Evolutionary conservation across 352 stramenopile species (phyloP).

Genomic region (Lagenidium giganteum): DNA sequence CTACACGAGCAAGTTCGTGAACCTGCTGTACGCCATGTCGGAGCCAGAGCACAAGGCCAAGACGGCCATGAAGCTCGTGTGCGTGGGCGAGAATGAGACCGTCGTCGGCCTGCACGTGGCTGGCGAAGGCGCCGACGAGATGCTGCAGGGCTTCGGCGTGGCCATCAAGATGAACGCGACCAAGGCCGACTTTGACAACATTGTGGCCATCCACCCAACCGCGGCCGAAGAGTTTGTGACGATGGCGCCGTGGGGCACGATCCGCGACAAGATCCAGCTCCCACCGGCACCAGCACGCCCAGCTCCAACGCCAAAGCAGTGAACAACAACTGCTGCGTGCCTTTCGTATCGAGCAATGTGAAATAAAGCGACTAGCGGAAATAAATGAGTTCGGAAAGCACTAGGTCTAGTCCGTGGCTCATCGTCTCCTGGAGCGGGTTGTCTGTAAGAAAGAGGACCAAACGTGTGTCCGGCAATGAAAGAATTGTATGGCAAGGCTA

Average conservation of each 20-base stretch:
- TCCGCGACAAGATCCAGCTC: slow-evolving; percentile 70
- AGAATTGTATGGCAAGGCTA: too few species aligned
- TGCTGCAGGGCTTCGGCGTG: slow-evolving; percentile 98
- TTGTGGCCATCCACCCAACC: slow-evolving; percentile 96
- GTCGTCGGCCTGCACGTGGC: slow-evolving; percentile 98
- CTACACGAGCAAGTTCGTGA: slow-evolving; percentile 95
- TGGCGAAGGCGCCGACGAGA: slow-evolving; percentile 94
- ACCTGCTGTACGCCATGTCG: slow-evolving; percentile 92
- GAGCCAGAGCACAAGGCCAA: slow-evolving; percentile 90
- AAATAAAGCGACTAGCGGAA: too few species aligned
- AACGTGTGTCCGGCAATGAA: too few species aligned
- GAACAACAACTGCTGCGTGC: too few species aligned
- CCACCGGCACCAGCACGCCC: slow-evolving; percentile 31
- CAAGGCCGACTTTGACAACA: slow-evolving; percentile 96
- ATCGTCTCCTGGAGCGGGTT: too few species aligned
- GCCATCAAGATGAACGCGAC: slow-evolving; percentile 98
- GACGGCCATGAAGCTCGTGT: slow-evolving; percentile 95
- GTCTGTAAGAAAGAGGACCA: too few species aligned
- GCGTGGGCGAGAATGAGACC: slow-evolving; percentile 77
- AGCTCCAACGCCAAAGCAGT: slow-evolving; percentile 23
- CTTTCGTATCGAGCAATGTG: too few species aligned
- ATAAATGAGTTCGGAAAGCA: too few species aligned
- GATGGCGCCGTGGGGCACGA: slow-evolving; percentile 84
- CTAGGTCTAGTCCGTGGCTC: too few species aligned
- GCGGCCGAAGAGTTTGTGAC: slow-evolving; percentile 97